Evolutionary conservation across 1,284 basidiomycete genomes (phyloP).

Genomic region (Trichosporon coremiiforme): DNA sequence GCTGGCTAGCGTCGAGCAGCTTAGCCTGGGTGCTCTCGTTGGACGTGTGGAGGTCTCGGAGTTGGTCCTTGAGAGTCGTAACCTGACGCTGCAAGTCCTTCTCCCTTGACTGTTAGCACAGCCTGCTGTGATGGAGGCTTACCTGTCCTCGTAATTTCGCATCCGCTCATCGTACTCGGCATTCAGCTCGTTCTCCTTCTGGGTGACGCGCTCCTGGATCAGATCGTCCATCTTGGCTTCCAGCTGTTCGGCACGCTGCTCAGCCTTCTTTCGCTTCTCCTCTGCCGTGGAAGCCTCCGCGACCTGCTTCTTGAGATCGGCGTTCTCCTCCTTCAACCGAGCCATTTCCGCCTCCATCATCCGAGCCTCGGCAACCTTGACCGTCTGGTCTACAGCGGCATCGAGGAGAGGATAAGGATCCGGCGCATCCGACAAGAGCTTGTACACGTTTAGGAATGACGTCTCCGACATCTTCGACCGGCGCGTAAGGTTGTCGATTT

Average conservation of each 20-base stretch:
- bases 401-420: slow-evolving; percentile 96
- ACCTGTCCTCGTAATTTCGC: slow-evolving; percentile 92
- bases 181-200: slow-evolving; percentile 92
- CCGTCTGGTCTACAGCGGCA: slow-evolving; percentile 87
- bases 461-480: slow-evolving; percentile 89
- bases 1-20: slow-evolving; percentile 80
- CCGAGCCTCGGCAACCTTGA: slow-evolving; percentile 77
- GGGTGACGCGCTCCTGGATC: slow-evolving; percentile 77
- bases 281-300: slow-evolving; percentile 69
- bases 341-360: slow-evolving; percentile 72
- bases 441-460: slow-evolving; percentile 90
- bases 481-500: slow-evolving; percentile 92
- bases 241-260: slow-evolving; percentile 71
- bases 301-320: slow-evolving; percentile 70
- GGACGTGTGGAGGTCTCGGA: slow-evolving; percentile 82
- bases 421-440: slow-evolving; percentile 87
- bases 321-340: slow-evolving; percentile 75
- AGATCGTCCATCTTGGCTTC: slow-evolving; percentile 91
- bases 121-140: slow-evolving; percentile 33
- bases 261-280: slow-evolving; percentile 73
- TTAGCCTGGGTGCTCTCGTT: slow-evolving; percentile 91
- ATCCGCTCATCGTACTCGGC: slow-evolving; percentile 95
- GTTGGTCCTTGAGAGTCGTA: slow-evolving; percentile 77
- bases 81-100: slow-evolving; percentile 87
- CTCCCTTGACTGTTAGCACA: slow-evolving; percentile 63